These are phyloP conservation scores for Annulohypoxylon nitens DNA, from an alignment of 495 filamentous ascomycete species.

Conservation along the genomic window DNA sequence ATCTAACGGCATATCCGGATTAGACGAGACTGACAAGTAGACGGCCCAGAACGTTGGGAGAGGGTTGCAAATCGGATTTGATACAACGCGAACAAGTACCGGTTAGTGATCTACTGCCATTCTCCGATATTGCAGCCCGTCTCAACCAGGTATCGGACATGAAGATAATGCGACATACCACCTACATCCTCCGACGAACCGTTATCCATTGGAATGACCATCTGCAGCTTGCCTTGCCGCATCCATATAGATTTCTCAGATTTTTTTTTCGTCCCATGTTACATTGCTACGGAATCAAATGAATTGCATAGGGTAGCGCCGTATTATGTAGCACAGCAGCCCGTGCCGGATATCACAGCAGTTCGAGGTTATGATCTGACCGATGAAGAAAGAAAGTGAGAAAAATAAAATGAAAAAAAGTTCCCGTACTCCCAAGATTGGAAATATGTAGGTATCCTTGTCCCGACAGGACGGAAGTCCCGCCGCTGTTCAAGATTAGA, in stretches of 20 bases:
- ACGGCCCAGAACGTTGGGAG: conserved; percentile 36
- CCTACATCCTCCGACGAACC: background rate
- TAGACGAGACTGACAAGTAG: conserved; percentile 8
- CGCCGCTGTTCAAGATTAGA: conserved; percentile 42
- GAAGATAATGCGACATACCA: conserved; percentile 30
- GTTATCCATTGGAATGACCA: conserved; percentile 30
- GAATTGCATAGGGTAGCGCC: conserved; percentile 24
- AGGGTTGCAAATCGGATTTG: conserved; percentile 11
- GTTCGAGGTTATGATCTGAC: conserved; percentile 26
- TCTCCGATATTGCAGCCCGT: conserved; percentile 35
- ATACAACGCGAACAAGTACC: conserved; percentile 37
- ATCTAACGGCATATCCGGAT: conserved; percentile 26
- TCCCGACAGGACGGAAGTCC: conserved; percentile 44
- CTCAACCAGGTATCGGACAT: conserved; percentile 34
- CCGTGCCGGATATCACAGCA: conserved; percentile 15
- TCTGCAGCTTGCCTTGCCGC: conserved; percentile 40
- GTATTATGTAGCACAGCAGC: conserved; percentile 17
- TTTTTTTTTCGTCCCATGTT: background rate
- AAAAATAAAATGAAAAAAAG: conserved; percentile 2
- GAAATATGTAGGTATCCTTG: conserved; percentile 36
- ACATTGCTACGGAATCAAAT: conserved; percentile 21
- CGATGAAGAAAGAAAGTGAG: background rate
- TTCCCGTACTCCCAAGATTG: conserved; percentile 11
- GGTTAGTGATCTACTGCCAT: conserved; percentile 27
- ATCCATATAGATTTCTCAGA: background rate